Percentiles rank a stretch among this genome's conserved stretches.
These are phyloP conservation scores for Tulasnella sp. DNA, from an alignment of 768 basidiomycete genomes.

Conservation along the genomic window DNA sequence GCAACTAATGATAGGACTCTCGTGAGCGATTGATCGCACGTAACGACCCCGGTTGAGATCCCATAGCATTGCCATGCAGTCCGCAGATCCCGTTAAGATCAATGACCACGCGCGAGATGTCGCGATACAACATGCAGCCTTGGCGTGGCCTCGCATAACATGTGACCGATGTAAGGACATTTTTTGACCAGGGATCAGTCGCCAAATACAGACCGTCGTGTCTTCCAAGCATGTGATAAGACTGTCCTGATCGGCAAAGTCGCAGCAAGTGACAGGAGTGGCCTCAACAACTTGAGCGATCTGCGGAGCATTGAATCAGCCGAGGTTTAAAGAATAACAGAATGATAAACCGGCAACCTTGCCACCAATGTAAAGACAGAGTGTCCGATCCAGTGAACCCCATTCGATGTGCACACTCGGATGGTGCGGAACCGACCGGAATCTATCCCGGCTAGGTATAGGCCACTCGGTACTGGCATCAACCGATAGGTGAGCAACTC, in stretches of 20 bases:
- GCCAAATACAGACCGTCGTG: constrained; percentile 85
- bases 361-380: constrained; percentile 66
- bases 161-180: constrained; percentile 56
- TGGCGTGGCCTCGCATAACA: constrained; percentile 79
- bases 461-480: constrained; percentile 65
- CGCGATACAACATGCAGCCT: constrained; percentile 65
- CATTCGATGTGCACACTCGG: constrained; percentile 75
- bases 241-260: constrained; percentile 71
- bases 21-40: constrained; percentile 78
- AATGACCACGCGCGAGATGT: constrained; percentile 83
- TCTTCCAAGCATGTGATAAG: constrained; percentile 82
- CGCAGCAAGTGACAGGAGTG: constrained; percentile 69
- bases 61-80: constrained; percentile 88
- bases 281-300: constrained; percentile 78
- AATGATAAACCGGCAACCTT: constrained; percentile 49
- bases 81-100: constrained; percentile 79
- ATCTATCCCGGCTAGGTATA: constrained; percentile 63
- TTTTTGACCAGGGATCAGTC: constrained; percentile 51
- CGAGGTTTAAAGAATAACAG: neutral
- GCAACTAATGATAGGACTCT: constrained; percentile 61
- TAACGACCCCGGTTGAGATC: constrained; percentile 85
- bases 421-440: constrained; percentile 48
- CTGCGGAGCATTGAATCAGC: constrained; percentile 45
- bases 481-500: constrained; percentile 57
- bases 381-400: constrained; percentile 50